Conservation (phyloP, 2,329 filamentous ascomycete genomes). For the Alternaria tenuissima region DNA sequence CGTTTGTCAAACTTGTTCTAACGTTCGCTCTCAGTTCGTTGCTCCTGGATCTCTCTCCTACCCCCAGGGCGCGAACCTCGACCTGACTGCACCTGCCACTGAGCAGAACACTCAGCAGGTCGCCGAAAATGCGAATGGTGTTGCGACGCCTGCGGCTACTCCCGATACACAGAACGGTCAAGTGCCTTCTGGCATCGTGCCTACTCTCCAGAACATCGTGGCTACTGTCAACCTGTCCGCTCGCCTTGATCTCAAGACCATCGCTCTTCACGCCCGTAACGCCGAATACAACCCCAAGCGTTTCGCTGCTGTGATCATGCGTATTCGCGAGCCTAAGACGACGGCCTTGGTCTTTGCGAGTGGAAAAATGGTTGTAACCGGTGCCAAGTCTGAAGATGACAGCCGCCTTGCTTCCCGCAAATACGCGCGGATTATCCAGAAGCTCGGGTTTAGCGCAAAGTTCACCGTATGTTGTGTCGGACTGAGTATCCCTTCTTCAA, state of each 20-base stretch:
- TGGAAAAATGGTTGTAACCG: constrained; percentile 99
- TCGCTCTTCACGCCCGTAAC: constrained; percentile 96
- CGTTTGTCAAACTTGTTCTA: constrained; percentile 27
- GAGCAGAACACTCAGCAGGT: constrained; percentile 70
- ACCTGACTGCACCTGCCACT: constrained; percentile 80
- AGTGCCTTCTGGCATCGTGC: constrained; percentile 72
- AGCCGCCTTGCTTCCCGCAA: constrained; percentile 96
- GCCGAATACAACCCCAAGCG: constrained; percentile 99
- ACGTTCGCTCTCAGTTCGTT: constrained; percentile 64
- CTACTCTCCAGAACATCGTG: constrained; percentile 77
- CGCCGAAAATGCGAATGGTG: constrained; percentile 67
- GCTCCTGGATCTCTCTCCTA: constrained; percentile 92
- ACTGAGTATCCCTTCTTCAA: constrained; percentile 16
- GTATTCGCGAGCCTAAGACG: constrained; percentile 98
- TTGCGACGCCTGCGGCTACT: constrained; percentile 90
- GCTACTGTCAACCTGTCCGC: constrained; percentile 99
- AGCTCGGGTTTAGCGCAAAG: constrained; percentile 98
- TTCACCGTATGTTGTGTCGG: constrained; percentile 68
- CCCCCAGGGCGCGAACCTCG: constrained; percentile 76
- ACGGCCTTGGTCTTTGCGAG: constrained; percentile 97
- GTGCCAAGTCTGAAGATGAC: constrained; percentile 97
- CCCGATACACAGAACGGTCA: constrained; percentile 74
- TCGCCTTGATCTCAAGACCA: constrained; percentile 97
- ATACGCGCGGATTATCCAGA: constrained; percentile 99
- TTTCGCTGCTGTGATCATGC: constrained; percentile 99